Conservation (phyloP, 352 stramenopile species). For the Hyaloperonospora arabidopsidis region DNA sequence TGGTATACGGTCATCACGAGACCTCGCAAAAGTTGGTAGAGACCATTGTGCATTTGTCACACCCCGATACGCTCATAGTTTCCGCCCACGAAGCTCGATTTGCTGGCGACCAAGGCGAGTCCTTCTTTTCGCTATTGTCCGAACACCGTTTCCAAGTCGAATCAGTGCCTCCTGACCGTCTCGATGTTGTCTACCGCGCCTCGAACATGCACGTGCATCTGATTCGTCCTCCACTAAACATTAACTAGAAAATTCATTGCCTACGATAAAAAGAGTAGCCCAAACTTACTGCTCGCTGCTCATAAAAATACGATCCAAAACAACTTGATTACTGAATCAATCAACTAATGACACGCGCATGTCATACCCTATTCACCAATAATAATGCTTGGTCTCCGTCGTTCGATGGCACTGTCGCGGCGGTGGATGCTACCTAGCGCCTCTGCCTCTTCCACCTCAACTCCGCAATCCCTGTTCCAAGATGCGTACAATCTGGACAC, state of each 20-base stretch:
- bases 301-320: too few species aligned
- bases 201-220: constrained; percentile 41
- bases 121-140: constrained; percentile 34
- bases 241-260: too few species aligned
- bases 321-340: too few species aligned
- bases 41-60: constrained; percentile 33
- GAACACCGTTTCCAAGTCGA: constrained; percentile 26
- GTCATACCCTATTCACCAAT: too few species aligned
- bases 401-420: too few species aligned
- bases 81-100: constrained; percentile 50
- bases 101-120: constrained; percentile 42
- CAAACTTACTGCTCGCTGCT: too few species aligned
- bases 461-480: constrained; percentile 21
- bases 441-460: neutral
- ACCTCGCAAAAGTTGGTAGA: constrained; percentile 36
- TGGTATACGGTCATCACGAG: constrained; percentile 44
- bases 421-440: too few species aligned
- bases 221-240: constrained; percentile 15
- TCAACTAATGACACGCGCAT: too few species aligned
- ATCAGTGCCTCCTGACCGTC: constrained; percentile 24
- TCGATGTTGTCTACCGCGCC: constrained; percentile 38
- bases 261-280: too few species aligned
- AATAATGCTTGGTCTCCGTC: too few species aligned
- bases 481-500: constrained; percentile 45
- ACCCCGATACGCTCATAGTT: constrained; percentile 32